These are phyloP conservation scores for Elongisporangium undulatum DNA, from an alignment of 352 stramenopile genomes.

Conservation along the genomic window DNA sequence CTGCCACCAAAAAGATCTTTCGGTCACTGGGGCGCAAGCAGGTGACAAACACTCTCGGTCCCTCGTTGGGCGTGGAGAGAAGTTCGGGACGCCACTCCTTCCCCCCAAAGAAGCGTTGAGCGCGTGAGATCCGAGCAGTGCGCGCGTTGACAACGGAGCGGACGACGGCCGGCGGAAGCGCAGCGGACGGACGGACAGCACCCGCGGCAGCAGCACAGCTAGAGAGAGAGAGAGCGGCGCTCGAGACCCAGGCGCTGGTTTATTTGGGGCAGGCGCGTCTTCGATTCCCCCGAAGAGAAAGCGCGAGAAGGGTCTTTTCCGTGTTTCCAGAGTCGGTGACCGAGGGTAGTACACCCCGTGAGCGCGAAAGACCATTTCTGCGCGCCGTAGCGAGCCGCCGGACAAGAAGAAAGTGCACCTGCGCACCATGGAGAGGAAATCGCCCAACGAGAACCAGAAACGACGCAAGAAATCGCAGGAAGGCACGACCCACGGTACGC, in stretches of 20 bases:
- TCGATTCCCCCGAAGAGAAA: not conserved
- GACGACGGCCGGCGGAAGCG: not conserved
- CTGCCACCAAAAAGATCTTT: not conserved
- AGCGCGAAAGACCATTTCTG: not conserved
- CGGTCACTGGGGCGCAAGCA: not conserved
- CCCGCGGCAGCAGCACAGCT: not conserved
- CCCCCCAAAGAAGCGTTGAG: not conserved
- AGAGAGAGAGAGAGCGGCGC: not conserved
- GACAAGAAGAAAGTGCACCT: slow-evolving; percentile 61
- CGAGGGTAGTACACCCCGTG: not conserved
- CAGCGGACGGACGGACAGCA: not conserved
- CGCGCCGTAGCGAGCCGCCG: not conserved
- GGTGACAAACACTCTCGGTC: not conserved
- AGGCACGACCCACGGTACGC: slow-evolving; percentile 16
- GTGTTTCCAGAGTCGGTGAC: not conserved
- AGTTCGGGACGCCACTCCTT: not conserved
- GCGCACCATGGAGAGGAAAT: slow-evolving; percentile 48
- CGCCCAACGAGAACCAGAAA: slow-evolving; percentile 47
- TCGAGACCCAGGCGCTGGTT: not conserved
- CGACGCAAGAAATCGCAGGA: slow-evolving; percentile 69
- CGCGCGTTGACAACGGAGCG: not conserved
- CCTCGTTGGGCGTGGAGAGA: not conserved
- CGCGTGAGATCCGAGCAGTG: not conserved
- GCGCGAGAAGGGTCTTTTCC: not conserved
- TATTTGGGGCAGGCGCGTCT: not conserved